Evolutionary conservation across 176 grass and related monocot species (phyloP), one percentile per base, ranked within the genome.

Genomic region (Rhynchospora pubera): DNA sequence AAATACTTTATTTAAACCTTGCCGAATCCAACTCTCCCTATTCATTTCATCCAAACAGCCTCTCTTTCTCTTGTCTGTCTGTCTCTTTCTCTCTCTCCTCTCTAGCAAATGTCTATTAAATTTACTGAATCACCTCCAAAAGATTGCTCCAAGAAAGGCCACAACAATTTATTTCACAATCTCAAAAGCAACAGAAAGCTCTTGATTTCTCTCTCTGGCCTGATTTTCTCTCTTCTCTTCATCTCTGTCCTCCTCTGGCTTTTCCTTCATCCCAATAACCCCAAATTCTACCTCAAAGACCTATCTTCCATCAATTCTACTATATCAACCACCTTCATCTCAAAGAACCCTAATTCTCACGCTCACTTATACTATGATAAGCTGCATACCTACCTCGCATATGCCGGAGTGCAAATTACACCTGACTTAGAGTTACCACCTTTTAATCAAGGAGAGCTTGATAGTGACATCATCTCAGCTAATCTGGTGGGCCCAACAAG

Each of bases 311-410:
- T 82, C 39, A 48, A 52, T n/a, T 47, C 82, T 60, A n/a, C 81
- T 51, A 60, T 94, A 77, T 75, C 87, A 22, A 86, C 94, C 70
- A 88, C 86, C 83, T 68, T 97, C 84, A 66, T 73, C 30, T 81
- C 86, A 23, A 87, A 55, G 81, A 93, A 93, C 84, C 91, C 94
- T 81, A 93, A 97, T 87, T 58, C 91, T 6, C 87, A 55, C 66
- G 87, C 91, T 53, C 78, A 79, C 79, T 85, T 88, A 7, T 86
- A 92, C 80, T 97, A 94, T 83, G 91, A 92, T 21, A 21, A 55
- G 57, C 84, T 97, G 9, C 86, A 68, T 79, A 45, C 65, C 5
- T 85, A 80, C 51, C 91, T 89, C 15, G 82, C 88, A 76, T 97
- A 87, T 81, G 86, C 64, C 74, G 84, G 81, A n/a, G 71, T 83